phyloP scores from a whole-genome alignment of 2,329 filamentous ascomycete genomes.

The Penicillium freii region DNA sequence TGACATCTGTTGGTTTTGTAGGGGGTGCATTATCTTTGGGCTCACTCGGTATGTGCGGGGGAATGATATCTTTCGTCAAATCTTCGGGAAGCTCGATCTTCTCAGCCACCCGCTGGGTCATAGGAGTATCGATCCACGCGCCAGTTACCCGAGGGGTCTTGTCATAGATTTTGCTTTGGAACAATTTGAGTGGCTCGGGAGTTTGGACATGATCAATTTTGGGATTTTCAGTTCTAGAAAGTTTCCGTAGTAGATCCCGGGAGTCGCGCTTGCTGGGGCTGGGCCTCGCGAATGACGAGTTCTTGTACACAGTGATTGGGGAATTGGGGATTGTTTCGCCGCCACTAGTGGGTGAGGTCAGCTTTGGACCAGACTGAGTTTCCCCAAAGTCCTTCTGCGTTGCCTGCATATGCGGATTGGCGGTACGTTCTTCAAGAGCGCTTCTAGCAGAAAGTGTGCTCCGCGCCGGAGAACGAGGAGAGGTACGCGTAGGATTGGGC shows the following conservation, averaged over 20 bases:
- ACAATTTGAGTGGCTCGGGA: conserved; percentile 34
- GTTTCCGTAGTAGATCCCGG: conserved; percentile 43
- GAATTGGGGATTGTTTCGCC: conserved; percentile 40
- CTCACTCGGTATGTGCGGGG: conserved; percentile 16
- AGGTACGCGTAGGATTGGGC: conserved; percentile 29
- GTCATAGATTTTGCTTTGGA: conserved; percentile 35
- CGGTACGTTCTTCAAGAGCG: conserved; percentile 22
- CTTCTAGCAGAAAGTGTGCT: conserved; percentile 22
- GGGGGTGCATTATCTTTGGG: conserved; percentile 5
- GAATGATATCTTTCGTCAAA: conserved; percentile 26
- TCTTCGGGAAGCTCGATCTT: conserved; percentile 22
- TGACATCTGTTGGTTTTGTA: conserved; percentile 6
- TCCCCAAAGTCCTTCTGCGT: conserved; percentile 8
- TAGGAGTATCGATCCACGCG: conserved; percentile 49
- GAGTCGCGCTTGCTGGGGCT: conserved; percentile 37
- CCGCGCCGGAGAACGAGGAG: conserved; percentile 33
- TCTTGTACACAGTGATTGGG: conserved; percentile 39
- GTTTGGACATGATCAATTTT: conserved; percentile 33
- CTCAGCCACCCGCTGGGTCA: conserved; percentile 37
- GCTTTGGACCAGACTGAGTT: conserved; percentile 15
- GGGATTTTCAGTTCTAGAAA: conserved; percentile 41
- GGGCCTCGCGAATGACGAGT: conserved; percentile 30
- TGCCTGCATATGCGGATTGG: conserved; percentile 16
- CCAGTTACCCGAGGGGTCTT: conserved; percentile 48
- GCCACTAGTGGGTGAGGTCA: conserved; percentile 15